Percentiles rank a stretch among this genome's conserved stretches.
phyloP scores from a whole-genome alignment of 1,284 basidiomycete species.

The Gomphus sp. region DNA sequence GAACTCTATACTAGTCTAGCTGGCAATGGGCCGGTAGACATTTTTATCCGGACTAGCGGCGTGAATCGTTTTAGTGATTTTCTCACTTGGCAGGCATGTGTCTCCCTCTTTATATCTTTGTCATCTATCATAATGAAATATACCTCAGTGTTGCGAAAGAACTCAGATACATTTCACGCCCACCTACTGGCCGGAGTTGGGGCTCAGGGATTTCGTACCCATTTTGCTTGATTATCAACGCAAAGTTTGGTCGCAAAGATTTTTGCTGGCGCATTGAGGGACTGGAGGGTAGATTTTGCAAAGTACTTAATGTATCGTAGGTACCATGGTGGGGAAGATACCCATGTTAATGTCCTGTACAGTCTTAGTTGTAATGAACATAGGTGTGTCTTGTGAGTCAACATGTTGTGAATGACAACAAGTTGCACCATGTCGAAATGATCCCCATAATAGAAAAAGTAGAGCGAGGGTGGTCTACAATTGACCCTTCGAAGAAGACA shows the following conservation, averaged over 20 bases:
- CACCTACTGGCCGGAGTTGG: constrained; percentile 94
- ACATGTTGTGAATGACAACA: no score
- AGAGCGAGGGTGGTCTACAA: no score
- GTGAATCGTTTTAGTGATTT: constrained; percentile 89
- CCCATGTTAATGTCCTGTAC: no score
- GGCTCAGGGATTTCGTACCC: constrained; percentile 77
- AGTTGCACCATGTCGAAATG: no score
- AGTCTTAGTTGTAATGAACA: no score
- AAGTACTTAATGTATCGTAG: not conserved
- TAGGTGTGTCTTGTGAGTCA: no score
- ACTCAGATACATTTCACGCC: constrained; percentile 91
- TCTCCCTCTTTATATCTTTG: not conserved
- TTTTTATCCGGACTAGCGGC: constrained; percentile 88
- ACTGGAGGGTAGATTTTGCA: not conserved
- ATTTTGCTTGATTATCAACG: constrained; percentile 83
- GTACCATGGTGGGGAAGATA: no score
- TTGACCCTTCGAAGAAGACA: not conserved
- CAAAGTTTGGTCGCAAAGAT: constrained; percentile 41
- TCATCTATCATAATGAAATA: no score
- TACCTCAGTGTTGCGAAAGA: constrained; percentile 67
- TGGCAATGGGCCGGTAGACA: constrained; percentile 73
- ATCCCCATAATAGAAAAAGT: no score
- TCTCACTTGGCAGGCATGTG: constrained; percentile 85
- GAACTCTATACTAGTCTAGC: constrained; percentile 59
- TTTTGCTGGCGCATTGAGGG: not conserved